phyloP scores from a whole-genome alignment of 805 yeast genomes.

The Candida alai region DNA sequence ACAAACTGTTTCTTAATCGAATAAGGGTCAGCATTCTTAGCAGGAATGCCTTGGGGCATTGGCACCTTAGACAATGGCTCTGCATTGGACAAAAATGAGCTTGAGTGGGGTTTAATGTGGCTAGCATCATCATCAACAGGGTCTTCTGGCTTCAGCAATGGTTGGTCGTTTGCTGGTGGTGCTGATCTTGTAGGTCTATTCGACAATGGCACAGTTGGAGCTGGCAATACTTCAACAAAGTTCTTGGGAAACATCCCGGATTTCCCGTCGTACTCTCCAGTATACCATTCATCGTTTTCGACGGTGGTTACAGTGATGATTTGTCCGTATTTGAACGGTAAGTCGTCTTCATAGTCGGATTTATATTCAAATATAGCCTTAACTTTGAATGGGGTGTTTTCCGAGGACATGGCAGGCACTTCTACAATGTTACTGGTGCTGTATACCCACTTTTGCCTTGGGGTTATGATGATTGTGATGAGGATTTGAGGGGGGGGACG shows the following conservation, averaged over 20 bases:
- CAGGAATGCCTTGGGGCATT: constrained; percentile 20
- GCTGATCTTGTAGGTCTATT: constrained; percentile 6
- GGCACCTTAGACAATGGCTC: constrained; percentile 9
- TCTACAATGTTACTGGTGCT: too few relatives aligned
- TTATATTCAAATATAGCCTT: constrained; percentile 64
- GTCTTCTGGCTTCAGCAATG: constrained; percentile 6
- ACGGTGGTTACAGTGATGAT: constrained; percentile 68
- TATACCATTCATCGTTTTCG: constrained; percentile 91
- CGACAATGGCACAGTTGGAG: constrained; percentile 11
- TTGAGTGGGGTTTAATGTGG: background rate
- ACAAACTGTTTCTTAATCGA: constrained; percentile 50
- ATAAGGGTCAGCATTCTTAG: constrained; percentile 42
- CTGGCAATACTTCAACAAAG: constrained; percentile 54
- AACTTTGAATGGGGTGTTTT: constrained; percentile 57
- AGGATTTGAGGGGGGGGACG: background rate
- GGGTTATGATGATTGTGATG: background rate
- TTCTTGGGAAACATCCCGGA: constrained; percentile 85
- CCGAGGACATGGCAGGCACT: too few relatives aligned
- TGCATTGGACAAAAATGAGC: background rate
- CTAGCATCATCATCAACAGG: background rate
- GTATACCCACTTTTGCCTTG: too few relatives aligned
- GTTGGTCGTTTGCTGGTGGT: constrained; percentile 4
- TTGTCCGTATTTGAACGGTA: constrained; percentile 66
- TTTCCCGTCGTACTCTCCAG: constrained; percentile 62
- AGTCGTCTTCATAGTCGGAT: constrained; percentile 72